phyloP scores from a whole-genome alignment of 169 alveolate genomes.

The Perkinsus olseni region DNA sequence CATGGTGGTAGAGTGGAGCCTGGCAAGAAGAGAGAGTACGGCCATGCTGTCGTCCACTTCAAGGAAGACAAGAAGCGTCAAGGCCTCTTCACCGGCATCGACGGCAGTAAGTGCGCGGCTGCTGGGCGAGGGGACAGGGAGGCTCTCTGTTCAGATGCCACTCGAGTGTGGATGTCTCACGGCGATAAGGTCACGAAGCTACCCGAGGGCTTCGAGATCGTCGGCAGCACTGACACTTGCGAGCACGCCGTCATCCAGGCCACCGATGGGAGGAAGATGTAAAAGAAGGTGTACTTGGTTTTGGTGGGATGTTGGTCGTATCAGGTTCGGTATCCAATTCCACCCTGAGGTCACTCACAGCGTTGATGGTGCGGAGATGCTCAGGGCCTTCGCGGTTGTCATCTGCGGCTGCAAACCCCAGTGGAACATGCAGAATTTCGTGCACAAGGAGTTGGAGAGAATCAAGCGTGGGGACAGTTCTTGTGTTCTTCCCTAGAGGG shows the following conservation, averaged over 20 bases:
- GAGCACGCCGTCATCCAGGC: background rate
- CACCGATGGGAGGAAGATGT: background rate
- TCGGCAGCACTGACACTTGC: background rate
- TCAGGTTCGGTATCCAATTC: slow-evolving; percentile 39
- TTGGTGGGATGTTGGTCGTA: background rate
- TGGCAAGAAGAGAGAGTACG: slow-evolving; percentile 26
- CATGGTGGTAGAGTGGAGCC: slow-evolving; percentile 32
- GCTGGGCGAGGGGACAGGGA: background rate
- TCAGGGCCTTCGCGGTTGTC: slow-evolving; percentile 29
- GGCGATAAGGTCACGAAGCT: slow-evolving; percentile 36
- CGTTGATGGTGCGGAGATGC: slow-evolving; percentile 30
- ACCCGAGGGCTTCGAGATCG: slow-evolving; percentile 18
- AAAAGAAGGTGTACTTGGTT: background rate
- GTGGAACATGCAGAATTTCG: slow-evolving; percentile 43
- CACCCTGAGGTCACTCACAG: slow-evolving; percentile 53
- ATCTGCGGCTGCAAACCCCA: background rate
- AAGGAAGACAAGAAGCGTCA: background rate
- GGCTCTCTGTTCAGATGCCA: background rate
- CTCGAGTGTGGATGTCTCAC: slow-evolving; percentile 46
- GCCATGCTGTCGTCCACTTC: slow-evolving; percentile 16
- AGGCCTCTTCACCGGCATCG: background rate
- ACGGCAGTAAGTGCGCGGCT: background rate
- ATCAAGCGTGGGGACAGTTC: background rate
- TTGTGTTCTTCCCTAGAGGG: background rate
- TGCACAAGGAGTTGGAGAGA: slow-evolving; percentile 20